Evolutionary conservation across 495 filamentous ascomycete genomes (phyloP).

Genomic region (Bryoglossum gracile): DNA sequence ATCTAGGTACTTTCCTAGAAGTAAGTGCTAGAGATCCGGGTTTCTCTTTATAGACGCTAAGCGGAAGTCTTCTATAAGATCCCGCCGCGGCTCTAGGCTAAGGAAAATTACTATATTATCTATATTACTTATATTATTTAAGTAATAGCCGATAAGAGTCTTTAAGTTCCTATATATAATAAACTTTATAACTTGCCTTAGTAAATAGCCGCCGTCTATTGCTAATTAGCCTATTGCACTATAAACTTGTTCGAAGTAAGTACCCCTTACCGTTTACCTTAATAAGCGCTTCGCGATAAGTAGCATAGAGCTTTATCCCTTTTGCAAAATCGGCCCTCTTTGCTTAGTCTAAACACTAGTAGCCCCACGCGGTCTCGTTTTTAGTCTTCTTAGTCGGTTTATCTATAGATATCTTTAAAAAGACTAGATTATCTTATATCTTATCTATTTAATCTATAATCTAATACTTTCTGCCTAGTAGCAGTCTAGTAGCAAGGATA

Average conservation of each 20-base stretch:
- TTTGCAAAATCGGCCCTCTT: constrained; percentile 14
- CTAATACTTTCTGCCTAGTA: constrained; percentile 12
- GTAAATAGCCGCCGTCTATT: constrained; percentile 20
- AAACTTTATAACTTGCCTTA: constrained; percentile 23
- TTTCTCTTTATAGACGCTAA: constrained; percentile 18
- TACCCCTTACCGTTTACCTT: constrained; percentile 1
- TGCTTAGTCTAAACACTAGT: constrained; percentile 14
- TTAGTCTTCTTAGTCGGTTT: constrained; percentile 19
- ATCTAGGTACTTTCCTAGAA: constrained; percentile 17
- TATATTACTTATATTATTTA: constrained; percentile 21
- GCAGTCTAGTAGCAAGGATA: constrained; percentile 6
- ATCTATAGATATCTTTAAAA: constrained; percentile 16
- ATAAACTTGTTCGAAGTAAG: constrained; percentile 5
- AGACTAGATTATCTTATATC: no score
- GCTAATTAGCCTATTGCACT: constrained; percentile 13
- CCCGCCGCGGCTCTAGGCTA: constrained; percentile 13
- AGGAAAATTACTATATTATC: constrained; percentile 19
- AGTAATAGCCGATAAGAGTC: constrained; percentile 20
- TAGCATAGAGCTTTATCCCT: constrained; percentile 13
- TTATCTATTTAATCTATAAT: constrained; percentile 11
- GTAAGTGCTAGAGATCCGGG: constrained; percentile 18
- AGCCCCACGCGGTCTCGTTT: constrained; percentile 10
- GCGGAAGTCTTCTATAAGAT: constrained; percentile 20
- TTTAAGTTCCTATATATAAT: constrained; percentile 18
- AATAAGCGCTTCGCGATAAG: constrained; percentile 16